Evolutionary conservation across 192 early-diverging fungal genomes (phyloP), one percentile per base, ranked within the genome.

Genomic region (Coemansia sp.): DNA sequence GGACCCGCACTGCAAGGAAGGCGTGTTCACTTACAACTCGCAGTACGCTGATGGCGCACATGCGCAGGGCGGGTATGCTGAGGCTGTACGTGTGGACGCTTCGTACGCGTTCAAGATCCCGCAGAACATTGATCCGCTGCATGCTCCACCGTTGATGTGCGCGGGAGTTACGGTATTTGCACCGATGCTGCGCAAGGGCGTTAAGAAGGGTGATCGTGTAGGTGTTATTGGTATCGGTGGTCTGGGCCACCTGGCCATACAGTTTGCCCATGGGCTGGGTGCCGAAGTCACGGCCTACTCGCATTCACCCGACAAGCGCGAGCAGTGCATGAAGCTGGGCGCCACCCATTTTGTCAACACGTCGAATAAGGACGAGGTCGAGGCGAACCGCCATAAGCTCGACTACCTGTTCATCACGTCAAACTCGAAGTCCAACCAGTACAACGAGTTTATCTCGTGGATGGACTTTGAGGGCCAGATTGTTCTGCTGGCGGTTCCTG

Each of bases 181-280:
- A 15, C 85, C 91, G 3, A 69, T 94, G 40, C 69, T 83, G 18
- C 81, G 81, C 24, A 77, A 84, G 55, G 69, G 78, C 12, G 65
- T 88, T 19, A 82, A 75, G 41, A 77, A 84, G 8, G 89, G 87
- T 11, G 78, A 74, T 15, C 66, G 74, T 4, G 83, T 92, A 13
- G 90, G 82, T 11, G 75, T 92, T 3, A 80, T 91, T 38, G 92
- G 92, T 37, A 71, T 94, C 17, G 92, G 92, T 13, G 90, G 90
- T 18, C 71, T 93, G 27, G 87, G 89, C 21, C 88, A 89, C 54
- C 75, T 89, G 52, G 87, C 82, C 4, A 71, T 88, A 23, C 87
- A 88, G 68, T 88, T 68, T 56, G 85, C 84, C 21, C 42, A 55
- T 9, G 84, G 82, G 0, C 67, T 79, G 33, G 65, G 72, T 0